Evolutionary conservation across 139 green algal genomes (phyloP).

Genomic region (Chlorella sp.): DNA sequence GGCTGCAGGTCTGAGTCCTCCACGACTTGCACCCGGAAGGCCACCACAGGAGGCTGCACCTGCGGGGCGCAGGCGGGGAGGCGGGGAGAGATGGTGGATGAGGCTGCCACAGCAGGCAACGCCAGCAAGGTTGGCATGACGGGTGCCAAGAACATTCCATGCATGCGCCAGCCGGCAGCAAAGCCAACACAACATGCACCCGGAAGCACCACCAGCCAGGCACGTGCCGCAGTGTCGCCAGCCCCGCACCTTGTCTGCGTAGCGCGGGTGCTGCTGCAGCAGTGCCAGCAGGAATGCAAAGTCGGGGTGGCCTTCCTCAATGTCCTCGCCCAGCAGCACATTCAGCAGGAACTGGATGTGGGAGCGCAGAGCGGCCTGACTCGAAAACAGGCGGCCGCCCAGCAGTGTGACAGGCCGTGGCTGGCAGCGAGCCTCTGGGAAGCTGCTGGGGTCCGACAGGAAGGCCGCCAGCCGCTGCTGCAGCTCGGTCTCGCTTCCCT

Average conservation of each 20-base stretch:
- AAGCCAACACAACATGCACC: no score
- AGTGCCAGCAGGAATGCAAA: constrained; percentile 1
- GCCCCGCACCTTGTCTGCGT: not conserved
- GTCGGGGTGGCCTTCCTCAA: not conserved
- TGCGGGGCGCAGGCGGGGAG: not conserved
- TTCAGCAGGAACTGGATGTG: constrained; percentile 25
- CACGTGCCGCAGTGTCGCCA: no score
- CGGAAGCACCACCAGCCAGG: no score
- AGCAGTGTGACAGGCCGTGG: not conserved
- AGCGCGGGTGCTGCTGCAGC: constrained; percentile 21
- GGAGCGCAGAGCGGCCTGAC: not conserved
- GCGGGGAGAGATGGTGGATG: no score
- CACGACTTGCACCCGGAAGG: not conserved
- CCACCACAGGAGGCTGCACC: not conserved
- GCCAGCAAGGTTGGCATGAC: no score
- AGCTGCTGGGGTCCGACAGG: not conserved
- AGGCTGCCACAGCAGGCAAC: no score
- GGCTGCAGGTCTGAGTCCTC: not conserved
- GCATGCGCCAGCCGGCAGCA: no score
- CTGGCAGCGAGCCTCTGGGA: constrained; percentile 2
- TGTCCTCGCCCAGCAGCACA: not conserved
- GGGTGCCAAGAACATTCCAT: no score
- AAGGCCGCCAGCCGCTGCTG: not conserved
- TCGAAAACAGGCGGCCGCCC: constrained; percentile 7
- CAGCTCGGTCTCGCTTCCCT: not conserved